These are phyloP conservation scores for Candida yuanshanica DNA, from an alignment of 805 yeast genomes.

Conservation along the genomic window DNA sequence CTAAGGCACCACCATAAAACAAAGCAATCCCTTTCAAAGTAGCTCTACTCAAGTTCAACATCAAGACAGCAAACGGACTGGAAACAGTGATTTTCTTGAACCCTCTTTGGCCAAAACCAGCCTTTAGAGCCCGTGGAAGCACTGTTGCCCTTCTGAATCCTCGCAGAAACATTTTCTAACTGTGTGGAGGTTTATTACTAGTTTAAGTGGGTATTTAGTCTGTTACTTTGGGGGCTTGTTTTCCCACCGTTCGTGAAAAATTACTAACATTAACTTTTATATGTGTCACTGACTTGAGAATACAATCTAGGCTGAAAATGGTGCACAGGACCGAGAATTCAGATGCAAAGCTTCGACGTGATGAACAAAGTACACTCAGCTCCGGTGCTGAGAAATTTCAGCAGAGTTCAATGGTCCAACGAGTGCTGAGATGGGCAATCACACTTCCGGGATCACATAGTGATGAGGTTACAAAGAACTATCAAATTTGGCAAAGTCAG, in stretches of 20 bases:
- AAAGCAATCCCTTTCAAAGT: conserved; percentile 13
- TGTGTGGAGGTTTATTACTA: too few relatives aligned
- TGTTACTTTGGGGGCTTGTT: too few relatives aligned
- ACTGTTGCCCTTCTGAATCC: too few relatives aligned
- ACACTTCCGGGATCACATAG: conserved; percentile 11
- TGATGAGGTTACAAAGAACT: conserved; percentile 26
- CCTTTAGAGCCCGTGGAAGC: too few relatives aligned
- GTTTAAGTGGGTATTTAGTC: too few relatives aligned
- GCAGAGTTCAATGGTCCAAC: not conserved
- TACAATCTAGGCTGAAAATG: too few relatives aligned
- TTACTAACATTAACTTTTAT: too few relatives aligned
- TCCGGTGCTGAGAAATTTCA: not conserved
- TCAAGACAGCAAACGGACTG: conserved; percentile 3
- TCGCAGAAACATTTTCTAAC: too few relatives aligned
- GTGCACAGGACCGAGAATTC: too few relatives aligned
- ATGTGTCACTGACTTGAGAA: too few relatives aligned
- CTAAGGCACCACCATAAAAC: conserved; percentile 9
- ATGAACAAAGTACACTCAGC: not conserved
- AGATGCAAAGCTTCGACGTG: too few relatives aligned
- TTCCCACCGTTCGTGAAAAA: too few relatives aligned
- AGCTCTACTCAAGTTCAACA: conserved; percentile 7
- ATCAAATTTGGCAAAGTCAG: conserved; percentile 35
- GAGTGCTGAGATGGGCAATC: conserved; percentile 20
- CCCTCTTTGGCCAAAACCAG: not conserved
- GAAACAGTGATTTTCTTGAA: conserved; percentile 1